Base-by-base conservation (phyloP, 176 grass and related monocot species). In the Musa schizocarpa region DNA sequence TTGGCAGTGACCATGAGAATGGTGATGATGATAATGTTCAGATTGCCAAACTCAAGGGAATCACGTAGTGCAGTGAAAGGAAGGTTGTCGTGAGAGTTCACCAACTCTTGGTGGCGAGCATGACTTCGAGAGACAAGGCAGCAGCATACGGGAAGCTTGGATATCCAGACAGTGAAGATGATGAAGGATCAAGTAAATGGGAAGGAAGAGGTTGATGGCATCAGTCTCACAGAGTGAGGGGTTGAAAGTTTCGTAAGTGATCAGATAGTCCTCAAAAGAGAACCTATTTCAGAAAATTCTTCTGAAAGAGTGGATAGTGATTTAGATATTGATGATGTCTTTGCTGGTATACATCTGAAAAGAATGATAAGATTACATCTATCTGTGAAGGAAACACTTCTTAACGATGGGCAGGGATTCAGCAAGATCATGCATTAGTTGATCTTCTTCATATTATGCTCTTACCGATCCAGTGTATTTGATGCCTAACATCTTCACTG, bases 341-440 rank as follows among this genome's bases (percentile, higher is more conserved):
- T 96, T 29, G 77, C 22, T 77, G 29, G 67, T 68, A 81, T 96
- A 58, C 73, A 78, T 8, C 65, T 79, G 55, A 76, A 78, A 88
- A 19, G n/a, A 74, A 81, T 58, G 65, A n/a, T 17, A 81, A 81
- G 65, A 82, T 83, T 19, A 2, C 87, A 92, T 54, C 83, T 79
- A n/a, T 21, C 13, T 11, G 55, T 43, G n/a, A 92, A 90, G 52
- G 52, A 62, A 2, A 81, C 81, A 23, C 22, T 83, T 13, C 2
- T 85, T 71, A 73, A 63, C 16, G 92, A 96, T 53, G 79, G 76
- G 14, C 29, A 43, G 11, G 93, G 93, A 63, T 96, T 92, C 55
- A 92, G 7, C 79, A 82, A 86, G 50, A 34, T 79, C 19, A 88
- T 82, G 7, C 26, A 62, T 69, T 57, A 69, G 9, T n/a, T 50